A percentile compares a stretch with the other conserved stretches of the same genome.
phyloP scores from a whole-genome alignment of 1,284 basidiomycete species.

The Microbotryum violaceum region DNA sequence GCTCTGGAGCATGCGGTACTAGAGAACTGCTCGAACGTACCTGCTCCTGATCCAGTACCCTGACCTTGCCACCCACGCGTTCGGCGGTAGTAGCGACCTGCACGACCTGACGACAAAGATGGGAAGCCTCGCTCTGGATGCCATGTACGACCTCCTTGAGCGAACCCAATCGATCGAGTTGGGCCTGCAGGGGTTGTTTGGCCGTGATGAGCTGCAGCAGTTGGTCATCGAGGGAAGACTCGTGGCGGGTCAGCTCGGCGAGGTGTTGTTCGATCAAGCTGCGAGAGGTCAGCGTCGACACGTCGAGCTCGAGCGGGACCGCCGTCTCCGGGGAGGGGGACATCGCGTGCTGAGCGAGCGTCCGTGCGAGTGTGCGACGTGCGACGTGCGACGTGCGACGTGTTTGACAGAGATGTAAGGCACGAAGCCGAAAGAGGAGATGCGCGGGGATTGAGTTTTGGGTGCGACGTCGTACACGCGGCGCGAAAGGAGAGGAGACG shows the following conservation, averaged over 20 bases:
- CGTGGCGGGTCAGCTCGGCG: slow-evolving; percentile 9
- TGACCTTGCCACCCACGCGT: slow-evolving; percentile 79
- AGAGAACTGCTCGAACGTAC: slow-evolving; percentile 34
- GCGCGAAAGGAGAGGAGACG: too few relatives aligned
- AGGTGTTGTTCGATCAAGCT: slow-evolving; percentile 16
- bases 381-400: too few relatives aligned
- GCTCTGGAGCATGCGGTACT: slow-evolving; percentile 48
- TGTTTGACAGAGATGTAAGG: too few relatives aligned
- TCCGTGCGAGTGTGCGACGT: too few relatives aligned
- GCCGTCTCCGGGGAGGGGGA: neutral
- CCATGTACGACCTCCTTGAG: slow-evolving; percentile 30
- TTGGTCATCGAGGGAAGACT: slow-evolving; percentile 27
- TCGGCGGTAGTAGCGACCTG: slow-evolving; percentile 51
- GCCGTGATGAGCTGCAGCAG: slow-evolving; percentile 27
- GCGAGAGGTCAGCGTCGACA: slow-evolving; percentile 16
- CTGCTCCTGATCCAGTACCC: slow-evolving; percentile 82
- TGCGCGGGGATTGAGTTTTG: too few relatives aligned
- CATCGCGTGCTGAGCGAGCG: neutral
- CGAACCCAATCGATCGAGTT: slow-evolving; percentile 30
- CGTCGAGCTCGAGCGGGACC: slow-evolving; percentile 1
- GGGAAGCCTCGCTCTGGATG: slow-evolving; percentile 31
- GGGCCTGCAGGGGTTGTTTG: slow-evolving; percentile 11
- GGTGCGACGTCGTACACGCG: too few relatives aligned
- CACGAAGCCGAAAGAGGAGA: too few relatives aligned
- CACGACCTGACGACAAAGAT: slow-evolving; percentile 26